Base-by-base conservation (phyloP, 192 early-diverging fungal species). In the Coemansia sp. region DNA sequence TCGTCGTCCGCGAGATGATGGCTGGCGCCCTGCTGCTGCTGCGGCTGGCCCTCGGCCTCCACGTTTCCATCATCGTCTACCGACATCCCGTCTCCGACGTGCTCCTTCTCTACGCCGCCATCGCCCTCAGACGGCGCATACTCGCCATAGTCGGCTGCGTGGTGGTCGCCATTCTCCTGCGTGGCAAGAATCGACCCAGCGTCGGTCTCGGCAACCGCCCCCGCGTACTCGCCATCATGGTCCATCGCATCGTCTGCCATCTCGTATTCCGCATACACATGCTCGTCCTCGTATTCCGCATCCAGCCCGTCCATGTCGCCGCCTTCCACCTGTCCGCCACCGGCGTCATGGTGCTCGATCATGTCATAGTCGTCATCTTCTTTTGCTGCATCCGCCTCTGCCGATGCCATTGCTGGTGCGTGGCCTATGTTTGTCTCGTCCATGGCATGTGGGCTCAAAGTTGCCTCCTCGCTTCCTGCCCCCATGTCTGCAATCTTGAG, bases 101-200 rank as follows among this genome's bases (percentile, higher is more conserved):
- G 59, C 19, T 32, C 63, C 57, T 71, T 60, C 0, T 53, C 68
- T 14, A 41, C n/a, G 57, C 32, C 57, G 1, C 19, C 58, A 4
- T 69, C 49, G 41, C 62, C 64, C 16, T 60, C 63, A 22, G 49
- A 54, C 40, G 53, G 57, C 51, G 65, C 59, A 55, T 65, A 67
- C 49, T 37, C 65, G 1, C 17, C 68, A 7, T 69, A 60, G 9
- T 63, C 57, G 20, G 10, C 64, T 16, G n/a, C 40, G 13, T 56
- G 64, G 11, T 66, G 64, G 13, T 49, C 62, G 14, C 22, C 56
- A 0, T 44, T 42, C 32, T 77, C 75, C 50, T 77, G 75, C 16
- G 70, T 77, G 41, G 75, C 75, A 14, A 77, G 63, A 25, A 77
- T 77, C 49, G 75, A 77, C 7, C 75, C 75, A 1, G 61, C 65